phyloP scores from a whole-genome alignment of 495 filamentous ascomycete species.

The Hypomontagnella submonticulosa region DNA sequence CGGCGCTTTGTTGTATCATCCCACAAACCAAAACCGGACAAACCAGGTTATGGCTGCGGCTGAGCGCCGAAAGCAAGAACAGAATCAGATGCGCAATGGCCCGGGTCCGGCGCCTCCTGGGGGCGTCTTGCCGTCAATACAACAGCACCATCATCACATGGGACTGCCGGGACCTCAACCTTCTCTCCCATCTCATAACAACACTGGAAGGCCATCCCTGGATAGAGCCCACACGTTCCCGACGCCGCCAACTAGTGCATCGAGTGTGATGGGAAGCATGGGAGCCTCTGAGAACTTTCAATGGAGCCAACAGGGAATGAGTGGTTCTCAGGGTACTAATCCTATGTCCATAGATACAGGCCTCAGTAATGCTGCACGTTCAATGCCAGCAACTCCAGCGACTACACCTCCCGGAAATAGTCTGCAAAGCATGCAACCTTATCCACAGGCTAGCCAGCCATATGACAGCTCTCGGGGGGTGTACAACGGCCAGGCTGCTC shows the following conservation, averaged over 20 bases:
- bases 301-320: constrained; percentile 76
- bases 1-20: constrained; percentile 91
- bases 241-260: constrained; percentile 91
- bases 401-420: constrained; percentile 88
- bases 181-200: constrained; percentile 80
- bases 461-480: constrained; percentile 84
- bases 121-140: constrained; percentile 71
- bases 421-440: constrained; percentile 79
- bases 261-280: constrained; percentile 83
- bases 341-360: constrained; percentile 87
- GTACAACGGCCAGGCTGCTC: constrained; percentile 78
- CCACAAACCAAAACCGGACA: constrained; percentile 83
- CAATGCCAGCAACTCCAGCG: constrained; percentile 92
- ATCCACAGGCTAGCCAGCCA: constrained; percentile 74
- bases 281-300: constrained; percentile 78
- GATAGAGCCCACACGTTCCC: constrained; percentile 92
- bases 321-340: constrained; percentile 71
- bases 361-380: constrained; percentile 78
- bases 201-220: constrained; percentile 73
- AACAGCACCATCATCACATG: constrained; percentile 79
- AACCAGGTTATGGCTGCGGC: constrained; percentile 89
- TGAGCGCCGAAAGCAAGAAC: constrained; percentile 75
- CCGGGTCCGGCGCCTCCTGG: constrained; percentile 53
- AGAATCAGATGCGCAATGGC: constrained; percentile 60
- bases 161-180: constrained; percentile 74